Conservation (phyloP, 2,329 filamentous ascomycete species). For the Orbilia oligospora region DNA sequence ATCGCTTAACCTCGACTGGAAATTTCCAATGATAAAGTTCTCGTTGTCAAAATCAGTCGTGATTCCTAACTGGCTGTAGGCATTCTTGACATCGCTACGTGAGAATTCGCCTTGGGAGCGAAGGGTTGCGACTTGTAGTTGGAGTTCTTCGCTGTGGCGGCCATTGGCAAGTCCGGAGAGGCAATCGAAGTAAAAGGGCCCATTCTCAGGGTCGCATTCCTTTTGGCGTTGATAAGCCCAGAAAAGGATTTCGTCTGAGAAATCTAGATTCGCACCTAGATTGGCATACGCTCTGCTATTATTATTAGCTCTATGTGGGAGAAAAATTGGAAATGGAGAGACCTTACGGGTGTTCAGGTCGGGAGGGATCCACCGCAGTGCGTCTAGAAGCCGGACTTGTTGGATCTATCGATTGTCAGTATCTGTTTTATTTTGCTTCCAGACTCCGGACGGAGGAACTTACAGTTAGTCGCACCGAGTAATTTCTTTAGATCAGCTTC, state of each 20-base stretch:
- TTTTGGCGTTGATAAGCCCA: constrained; percentile 76
- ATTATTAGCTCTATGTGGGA: constrained; percentile 61
- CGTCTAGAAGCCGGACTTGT: neutral
- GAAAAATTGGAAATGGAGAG: constrained; percentile 42
- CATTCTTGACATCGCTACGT: constrained; percentile 72
- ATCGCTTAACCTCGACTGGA: constrained; percentile 74
- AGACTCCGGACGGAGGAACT: constrained; percentile 65
- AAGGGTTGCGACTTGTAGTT: constrained; percentile 73
- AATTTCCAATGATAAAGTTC: constrained; percentile 75
- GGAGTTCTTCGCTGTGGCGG: constrained; percentile 73
- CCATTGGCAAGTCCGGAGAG: constrained; percentile 74
- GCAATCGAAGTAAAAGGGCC: constrained; percentile 76
- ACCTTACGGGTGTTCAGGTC: constrained; percentile 66
- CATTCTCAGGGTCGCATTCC: constrained; percentile 71
- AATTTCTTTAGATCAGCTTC: constrained; percentile 62
- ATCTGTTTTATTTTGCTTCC: neutral
- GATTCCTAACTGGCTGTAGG: constrained; percentile 75
- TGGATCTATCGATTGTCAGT: constrained; percentile 5
- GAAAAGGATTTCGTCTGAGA: constrained; percentile 74
- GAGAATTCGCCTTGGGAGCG: constrained; percentile 74
- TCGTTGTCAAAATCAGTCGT: constrained; percentile 70
- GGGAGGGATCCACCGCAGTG: constrained; percentile 61
- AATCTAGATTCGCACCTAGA: constrained; percentile 75
- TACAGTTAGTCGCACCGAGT: constrained; percentile 64
- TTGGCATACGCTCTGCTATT: constrained; percentile 72